phyloP scores from a whole-genome alignment of 768 basidiomycete species.

The Psilocybe cyanescens region DNA sequence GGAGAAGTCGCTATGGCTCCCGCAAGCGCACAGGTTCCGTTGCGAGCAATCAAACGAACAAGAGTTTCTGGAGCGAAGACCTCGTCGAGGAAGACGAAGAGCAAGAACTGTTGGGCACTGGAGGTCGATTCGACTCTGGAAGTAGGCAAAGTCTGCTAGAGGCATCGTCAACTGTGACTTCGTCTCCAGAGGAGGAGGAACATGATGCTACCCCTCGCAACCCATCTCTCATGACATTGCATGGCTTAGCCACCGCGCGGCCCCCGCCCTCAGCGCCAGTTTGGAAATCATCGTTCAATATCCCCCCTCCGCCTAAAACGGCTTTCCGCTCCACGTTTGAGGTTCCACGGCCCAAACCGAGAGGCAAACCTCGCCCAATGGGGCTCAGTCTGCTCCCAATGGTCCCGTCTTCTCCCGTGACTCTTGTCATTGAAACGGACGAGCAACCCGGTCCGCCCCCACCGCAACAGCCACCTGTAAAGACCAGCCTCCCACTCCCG shows the following conservation, averaged over 20 bases:
- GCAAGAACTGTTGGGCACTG: conserved; percentile 67
- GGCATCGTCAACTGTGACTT: conserved; percentile 42
- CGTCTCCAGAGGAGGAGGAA: conserved; percentile 49
- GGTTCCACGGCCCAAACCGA: conserved; percentile 35
- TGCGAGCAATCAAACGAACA: conserved; percentile 68
- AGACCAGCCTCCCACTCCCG: conserved; percentile 29
- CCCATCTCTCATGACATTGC: conserved; percentile 28
- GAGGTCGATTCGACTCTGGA: conserved; percentile 63
- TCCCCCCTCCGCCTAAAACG: conserved; percentile 55
- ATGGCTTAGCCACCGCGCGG: conserved; percentile 27
- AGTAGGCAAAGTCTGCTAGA: conserved; percentile 36
- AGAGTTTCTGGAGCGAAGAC: conserved; percentile 78
- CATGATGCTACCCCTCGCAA: conserved; percentile 31
- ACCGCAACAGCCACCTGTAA: conserved; percentile 7
- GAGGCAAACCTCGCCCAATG: conserved; percentile 62
- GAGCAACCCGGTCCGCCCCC: conserved; percentile 11
- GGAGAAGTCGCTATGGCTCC: conserved; percentile 64
- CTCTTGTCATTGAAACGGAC: conserved; percentile 45
- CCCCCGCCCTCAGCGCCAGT: conserved; percentile 60
- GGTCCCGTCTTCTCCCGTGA: conserved; percentile 75
- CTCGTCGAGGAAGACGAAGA: conserved; percentile 86
- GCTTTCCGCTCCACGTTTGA: conserved; percentile 58
- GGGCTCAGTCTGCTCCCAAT: conserved; percentile 67
- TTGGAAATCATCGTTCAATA: conserved; percentile 61
- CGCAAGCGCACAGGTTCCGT: conserved; percentile 77